Conservation (phyloP, 768 basidiomycete genomes). For the Tremella fuciformis region DNA sequence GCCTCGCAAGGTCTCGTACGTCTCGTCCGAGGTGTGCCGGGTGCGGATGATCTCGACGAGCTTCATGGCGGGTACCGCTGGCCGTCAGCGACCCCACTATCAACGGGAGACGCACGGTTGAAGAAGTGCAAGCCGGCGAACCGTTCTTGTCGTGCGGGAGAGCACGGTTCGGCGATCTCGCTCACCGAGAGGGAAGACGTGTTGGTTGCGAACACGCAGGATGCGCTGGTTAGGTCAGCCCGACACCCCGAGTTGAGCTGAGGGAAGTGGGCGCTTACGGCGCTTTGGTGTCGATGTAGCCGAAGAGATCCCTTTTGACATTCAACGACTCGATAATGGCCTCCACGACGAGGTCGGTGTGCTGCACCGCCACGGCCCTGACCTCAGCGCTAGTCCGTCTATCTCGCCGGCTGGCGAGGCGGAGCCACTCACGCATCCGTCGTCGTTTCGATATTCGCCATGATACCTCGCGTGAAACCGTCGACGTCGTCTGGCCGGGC, state of each 20-base stretch:
- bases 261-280: constrained; percentile 33
- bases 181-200: constrained; percentile 53
- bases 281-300: constrained; percentile 51
- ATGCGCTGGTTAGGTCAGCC: constrained; percentile 11
- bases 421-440: constrained; percentile 50
- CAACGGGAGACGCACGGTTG: constrained; percentile 50
- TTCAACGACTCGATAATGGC: constrained; percentile 56
- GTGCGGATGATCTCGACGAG: constrained; percentile 55
- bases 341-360: constrained; percentile 54
- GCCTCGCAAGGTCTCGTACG: constrained; percentile 50
- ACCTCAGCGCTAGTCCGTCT: no score
- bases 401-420: background rate
- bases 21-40: constrained; percentile 49
- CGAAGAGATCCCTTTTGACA: constrained; percentile 54
- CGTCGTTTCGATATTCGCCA: constrained; percentile 50
- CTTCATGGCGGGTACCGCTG: constrained; percentile 50
- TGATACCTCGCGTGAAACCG: constrained; percentile 40
- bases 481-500: constrained; percentile 43
- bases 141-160: constrained; percentile 43
- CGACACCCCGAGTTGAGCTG: background rate
- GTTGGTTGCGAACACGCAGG: constrained; percentile 55
- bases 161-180: constrained; percentile 52
- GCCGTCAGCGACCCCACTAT: background rate
- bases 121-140: constrained; percentile 56
- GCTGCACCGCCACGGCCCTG: constrained; percentile 47